Base-by-base conservation (phyloP, 192 early-diverging fungal species). In the Podochytrium sp. region DNA sequence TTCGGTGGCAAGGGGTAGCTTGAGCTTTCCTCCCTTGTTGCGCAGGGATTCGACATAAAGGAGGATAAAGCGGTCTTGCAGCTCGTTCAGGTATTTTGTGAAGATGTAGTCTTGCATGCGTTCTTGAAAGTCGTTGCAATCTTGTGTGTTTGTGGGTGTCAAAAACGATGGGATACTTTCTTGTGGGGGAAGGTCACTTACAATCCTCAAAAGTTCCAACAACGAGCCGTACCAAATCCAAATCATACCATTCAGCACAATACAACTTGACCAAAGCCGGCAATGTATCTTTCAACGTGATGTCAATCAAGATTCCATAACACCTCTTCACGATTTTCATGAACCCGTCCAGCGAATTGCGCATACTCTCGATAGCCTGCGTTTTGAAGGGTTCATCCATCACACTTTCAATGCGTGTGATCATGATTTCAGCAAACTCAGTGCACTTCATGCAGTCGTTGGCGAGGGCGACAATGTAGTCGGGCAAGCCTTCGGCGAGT, bases 171-270 rank as follows among this genome's bases (percentile, higher is more conserved):
- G n/a, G 55, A 12, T 57, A 16, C 43, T 47, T 20, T 16, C n/a
- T 47, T 47, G 43, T 47, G 10, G 43, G 43, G 43, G 47, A 63
- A 63, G 1, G 32, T 1, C 2, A 34, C 66, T 56, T 30, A 69
- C 66, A 98, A 79, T 99, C 98, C 74, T 93, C 92, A n/a, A 98
- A 80, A 23, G 96, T 98, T 64, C 90, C 95, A 23, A 98, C 89
- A 29, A 99, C 90, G 1, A 92, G 81, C 52, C 88, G 84, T 89
- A 99, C 90, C 57, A 95, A 75, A 52, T 94, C 90, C 35, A 93
- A 89, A 51, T 96, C 91, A 84, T 99, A 97, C 94, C 96, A 99
- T n/a, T 89, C 85, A 18, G 60, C 41, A 20, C 92, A 91, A 75
- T 93, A 93, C 12, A 99, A 69, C 68, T 90, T 85, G 30, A 74